These are phyloP conservation scores for Dictyostelium intermedium DNA, from an alignment of 78 protist genomes.

Conservation along the genomic window DNA sequence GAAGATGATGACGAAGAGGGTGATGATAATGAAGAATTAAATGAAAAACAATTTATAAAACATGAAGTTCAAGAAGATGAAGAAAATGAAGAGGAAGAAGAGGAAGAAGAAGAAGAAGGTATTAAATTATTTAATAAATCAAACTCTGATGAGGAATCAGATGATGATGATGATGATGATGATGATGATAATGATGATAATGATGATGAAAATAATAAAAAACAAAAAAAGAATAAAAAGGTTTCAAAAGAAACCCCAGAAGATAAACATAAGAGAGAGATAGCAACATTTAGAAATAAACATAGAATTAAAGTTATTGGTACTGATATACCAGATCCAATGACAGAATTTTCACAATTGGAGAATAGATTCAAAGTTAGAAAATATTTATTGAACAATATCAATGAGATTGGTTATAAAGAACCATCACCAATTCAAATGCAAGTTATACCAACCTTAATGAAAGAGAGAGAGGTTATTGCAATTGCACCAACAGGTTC, in stretches of 20 bases:
- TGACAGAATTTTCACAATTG: constrained; percentile 31
- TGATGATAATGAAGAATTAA: not conserved
- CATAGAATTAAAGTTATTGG: constrained; percentile 49
- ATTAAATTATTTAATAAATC: not conserved
- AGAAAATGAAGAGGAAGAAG: no score
- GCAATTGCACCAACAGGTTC: constrained; percentile 96
- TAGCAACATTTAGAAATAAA: not conserved
- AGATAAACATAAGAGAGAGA: constrained; percentile 29
- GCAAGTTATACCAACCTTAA: constrained; percentile 77
- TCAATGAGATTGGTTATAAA: constrained; percentile 12
- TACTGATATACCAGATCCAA: constrained; percentile 66
- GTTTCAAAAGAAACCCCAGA: constrained; percentile 12
- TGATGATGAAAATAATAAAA: not conserved
- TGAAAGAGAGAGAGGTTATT: constrained; percentile 87
- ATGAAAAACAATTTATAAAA: not conserved
- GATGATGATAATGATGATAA: not conserved
- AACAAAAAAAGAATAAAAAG: not conserved
- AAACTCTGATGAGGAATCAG: constrained; percentile 17
- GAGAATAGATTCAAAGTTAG: constrained; percentile 15
- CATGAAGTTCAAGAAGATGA: not conserved
- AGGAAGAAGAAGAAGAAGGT: not conserved
- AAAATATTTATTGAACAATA: constrained; percentile 22
- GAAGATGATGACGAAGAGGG: constrained; percentile 1
- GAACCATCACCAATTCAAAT: constrained; percentile 84
- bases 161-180: constrained; percentile 9